Conservation (phyloP, 2,329 filamentous ascomycete genomes). For the Nannizzia gypsea region DNA sequence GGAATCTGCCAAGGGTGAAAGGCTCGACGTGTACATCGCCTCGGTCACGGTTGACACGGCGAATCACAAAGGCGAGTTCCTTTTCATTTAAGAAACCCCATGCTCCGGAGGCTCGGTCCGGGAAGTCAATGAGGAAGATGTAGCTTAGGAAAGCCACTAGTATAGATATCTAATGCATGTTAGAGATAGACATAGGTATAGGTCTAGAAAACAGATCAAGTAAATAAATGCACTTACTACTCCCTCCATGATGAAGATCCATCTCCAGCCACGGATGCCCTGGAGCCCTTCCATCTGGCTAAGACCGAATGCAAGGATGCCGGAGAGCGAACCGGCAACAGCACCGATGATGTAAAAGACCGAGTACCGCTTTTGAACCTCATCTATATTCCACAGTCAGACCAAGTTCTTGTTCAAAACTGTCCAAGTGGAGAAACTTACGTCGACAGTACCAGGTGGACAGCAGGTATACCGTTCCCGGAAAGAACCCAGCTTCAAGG, state of each 20-base stretch:
- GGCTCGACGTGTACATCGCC: slow-evolving; percentile 39
- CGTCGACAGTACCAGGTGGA: slow-evolving; percentile 55
- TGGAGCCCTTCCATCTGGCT: slow-evolving; percentile 34
- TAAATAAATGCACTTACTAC: slow-evolving; percentile 11
- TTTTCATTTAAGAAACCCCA: slow-evolving; percentile 25
- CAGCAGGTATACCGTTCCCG: slow-evolving; percentile 58
- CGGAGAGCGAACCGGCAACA: slow-evolving; percentile 38
- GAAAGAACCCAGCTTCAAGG: slow-evolving; percentile 57
- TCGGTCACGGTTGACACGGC: slow-evolving; percentile 42
- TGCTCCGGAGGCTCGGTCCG: slow-evolving; percentile 22
- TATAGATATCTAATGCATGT: slow-evolving; percentile 16
- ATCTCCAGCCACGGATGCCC: slow-evolving; percentile 39
- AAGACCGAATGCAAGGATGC: slow-evolving; percentile 36
- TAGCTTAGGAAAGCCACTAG: slow-evolving; percentile 19
- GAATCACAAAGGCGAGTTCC: slow-evolving; percentile 40
- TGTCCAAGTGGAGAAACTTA: slow-evolving; percentile 2
- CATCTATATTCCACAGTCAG: slow-evolving; percentile 12
- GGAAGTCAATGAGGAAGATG: slow-evolving; percentile 29
- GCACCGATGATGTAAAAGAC: slow-evolving; percentile 41
- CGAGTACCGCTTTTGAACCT: slow-evolving; percentile 31
- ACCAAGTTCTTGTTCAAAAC: neutral
- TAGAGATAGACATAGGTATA: neutral
- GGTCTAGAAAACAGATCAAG: neutral
- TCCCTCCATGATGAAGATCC: slow-evolving; percentile 47
- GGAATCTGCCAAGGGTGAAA: slow-evolving; percentile 39